A percentile compares a stretch with the other conserved stretches of the same genome.
phyloP scores from a whole-genome alignment of 1,139 yeast genomes.

The Yamadazyma taylorii region DNA sequence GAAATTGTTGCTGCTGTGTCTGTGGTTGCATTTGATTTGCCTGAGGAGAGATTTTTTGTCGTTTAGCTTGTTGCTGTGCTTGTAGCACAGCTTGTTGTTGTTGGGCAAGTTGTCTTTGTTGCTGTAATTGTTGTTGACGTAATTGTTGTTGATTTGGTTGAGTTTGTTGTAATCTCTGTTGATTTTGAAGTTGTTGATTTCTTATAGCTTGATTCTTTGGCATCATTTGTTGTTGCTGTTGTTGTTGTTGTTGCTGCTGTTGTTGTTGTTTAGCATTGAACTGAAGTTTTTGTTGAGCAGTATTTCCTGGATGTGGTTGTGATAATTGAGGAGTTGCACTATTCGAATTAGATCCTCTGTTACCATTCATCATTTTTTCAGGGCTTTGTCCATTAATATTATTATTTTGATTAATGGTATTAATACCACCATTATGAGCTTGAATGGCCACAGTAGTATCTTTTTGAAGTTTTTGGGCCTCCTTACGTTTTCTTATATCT shows the following conservation, averaged over 20 bases:
- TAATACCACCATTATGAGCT: constrained; percentile 32
- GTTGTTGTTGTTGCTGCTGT: too few species aligned
- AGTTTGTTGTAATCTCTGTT: constrained; percentile 3
- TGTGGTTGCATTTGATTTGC: constrained; percentile 21
- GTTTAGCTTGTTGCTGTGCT: constrained; percentile 12
- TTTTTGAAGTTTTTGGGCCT: constrained; percentile 44
- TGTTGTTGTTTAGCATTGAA: constrained; percentile 17
- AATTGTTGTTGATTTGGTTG: constrained; percentile 9
- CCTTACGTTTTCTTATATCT: constrained; percentile 47
- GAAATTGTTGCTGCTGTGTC: constrained; percentile 8
- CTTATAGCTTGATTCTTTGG: constrained; percentile 17
- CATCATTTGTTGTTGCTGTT: constrained; percentile 18
- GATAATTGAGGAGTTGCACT: constrained; percentile 10
- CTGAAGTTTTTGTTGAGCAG: neutral
- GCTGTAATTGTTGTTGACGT: constrained; percentile 23
- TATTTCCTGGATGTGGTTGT: constrained; percentile 2
- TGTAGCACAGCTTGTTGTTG: constrained; percentile 16
- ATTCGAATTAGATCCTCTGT: constrained; percentile 1
- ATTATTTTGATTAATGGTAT: constrained; percentile 40
- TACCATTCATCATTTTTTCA: constrained; percentile 11
- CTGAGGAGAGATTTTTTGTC: constrained; percentile 18
- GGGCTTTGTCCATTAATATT: constrained; percentile 18
- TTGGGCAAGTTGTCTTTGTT: constrained; percentile 21
- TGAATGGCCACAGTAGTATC: constrained; percentile 37
- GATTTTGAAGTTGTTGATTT: constrained; percentile 10